Conservation (phyloP, 805 yeast genomes). For the Jamesozyma hellenica region DNA sequence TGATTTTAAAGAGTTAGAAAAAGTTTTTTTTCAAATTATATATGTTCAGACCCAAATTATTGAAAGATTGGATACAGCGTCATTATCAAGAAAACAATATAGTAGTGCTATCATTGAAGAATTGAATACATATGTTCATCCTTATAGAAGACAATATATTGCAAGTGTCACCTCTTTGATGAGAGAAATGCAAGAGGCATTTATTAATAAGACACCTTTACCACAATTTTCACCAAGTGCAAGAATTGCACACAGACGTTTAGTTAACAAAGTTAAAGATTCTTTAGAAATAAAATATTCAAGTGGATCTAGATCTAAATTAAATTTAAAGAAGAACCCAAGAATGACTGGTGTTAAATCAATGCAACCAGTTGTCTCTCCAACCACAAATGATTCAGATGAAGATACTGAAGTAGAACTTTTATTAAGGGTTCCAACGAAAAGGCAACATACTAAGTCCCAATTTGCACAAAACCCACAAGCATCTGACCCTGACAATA, state of each 20-base stretch:
- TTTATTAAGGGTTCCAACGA: not conserved
- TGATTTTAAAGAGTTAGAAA: conserved; percentile 31
- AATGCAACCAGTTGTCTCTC: not conserved
- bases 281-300: conserved; percentile 25
- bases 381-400: conserved; percentile 10
- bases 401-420: conserved; percentile 10
- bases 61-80: conserved; percentile 39
- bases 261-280: conserved; percentile 35
- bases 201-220: conserved; percentile 36
- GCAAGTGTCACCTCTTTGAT: conserved; percentile 33
- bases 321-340: not conserved
- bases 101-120: conserved; percentile 41
- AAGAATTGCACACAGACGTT: conserved; percentile 37
- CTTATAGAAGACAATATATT: conserved; percentile 37
- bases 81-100: conserved; percentile 32
- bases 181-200: conserved; percentile 36
- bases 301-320: not conserved
- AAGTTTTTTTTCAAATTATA: conserved; percentile 36
- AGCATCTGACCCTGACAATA: not conserved
- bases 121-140: conserved; percentile 31
- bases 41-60: conserved; percentile 37
- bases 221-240: conserved; percentile 45
- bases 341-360: not conserved
- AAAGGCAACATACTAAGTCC: not conserved
- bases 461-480: not conserved